phyloP scores from a whole-genome alignment of 805 yeast species.

The Candida hispaniensis region DNA sequence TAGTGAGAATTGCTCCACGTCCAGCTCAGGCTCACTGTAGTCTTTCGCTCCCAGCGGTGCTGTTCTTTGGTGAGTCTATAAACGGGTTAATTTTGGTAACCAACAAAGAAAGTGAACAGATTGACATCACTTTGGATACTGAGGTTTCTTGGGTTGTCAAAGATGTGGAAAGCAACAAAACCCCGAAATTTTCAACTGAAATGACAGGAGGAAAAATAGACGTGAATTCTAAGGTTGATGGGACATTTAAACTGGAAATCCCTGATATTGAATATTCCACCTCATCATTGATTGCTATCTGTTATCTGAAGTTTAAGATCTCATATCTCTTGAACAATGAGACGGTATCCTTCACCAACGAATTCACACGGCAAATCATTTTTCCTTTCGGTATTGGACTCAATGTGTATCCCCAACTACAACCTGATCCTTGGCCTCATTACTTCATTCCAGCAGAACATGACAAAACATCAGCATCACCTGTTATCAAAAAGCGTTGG shows the following conservation, averaged over 20 bases:
- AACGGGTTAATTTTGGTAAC: conserved; percentile 17
- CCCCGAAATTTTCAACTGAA: neutral
- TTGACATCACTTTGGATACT: conserved; percentile 19
- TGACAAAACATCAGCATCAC: conserved; percentile 20
- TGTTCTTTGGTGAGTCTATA: conserved; percentile 24
- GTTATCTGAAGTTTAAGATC: conserved; percentile 15
- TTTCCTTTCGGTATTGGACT: conserved; percentile 31
- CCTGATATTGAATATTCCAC: too few species aligned
- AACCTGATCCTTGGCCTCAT: conserved; percentile 31
- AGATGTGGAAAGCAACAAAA: conserved; percentile 2
- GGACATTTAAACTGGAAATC: conserved; percentile 6
- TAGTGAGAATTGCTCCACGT: conserved; percentile 22
- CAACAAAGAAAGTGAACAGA: conserved; percentile 24
- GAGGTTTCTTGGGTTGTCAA: conserved; percentile 14
- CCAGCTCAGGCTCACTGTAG: conserved; percentile 25
- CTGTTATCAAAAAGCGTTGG: conserved; percentile 22
- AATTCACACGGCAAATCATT: conserved; percentile 25
- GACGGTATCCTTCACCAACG: conserved; percentile 15
- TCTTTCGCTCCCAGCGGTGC: conserved; percentile 19
- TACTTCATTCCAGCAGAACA: conserved; percentile 26
- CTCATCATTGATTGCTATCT: too few species aligned
- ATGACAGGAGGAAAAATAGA: conserved; percentile 3
- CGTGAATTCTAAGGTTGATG: neutral
- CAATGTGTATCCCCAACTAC: conserved; percentile 28
- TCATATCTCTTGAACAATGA: conserved; percentile 17